A percentile compares a stretch with the other conserved stretches of the same genome.
Evolutionary conservation across 257 asterid genomes (phyloP).

Genomic region (Echium plantagineum): DNA sequence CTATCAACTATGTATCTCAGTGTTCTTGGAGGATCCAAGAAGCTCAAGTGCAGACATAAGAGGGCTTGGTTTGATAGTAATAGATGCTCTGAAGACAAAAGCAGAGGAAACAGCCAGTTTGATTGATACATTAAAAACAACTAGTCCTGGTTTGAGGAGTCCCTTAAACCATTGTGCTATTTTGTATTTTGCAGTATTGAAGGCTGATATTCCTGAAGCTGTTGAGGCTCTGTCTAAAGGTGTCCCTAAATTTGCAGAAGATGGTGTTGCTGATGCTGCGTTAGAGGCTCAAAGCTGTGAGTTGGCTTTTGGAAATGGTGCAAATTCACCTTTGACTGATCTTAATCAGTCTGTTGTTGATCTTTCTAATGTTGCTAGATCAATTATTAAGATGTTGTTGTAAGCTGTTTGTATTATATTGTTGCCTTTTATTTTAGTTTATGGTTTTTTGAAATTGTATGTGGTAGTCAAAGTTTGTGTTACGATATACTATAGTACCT

Average conservation of each 20-base stretch:
- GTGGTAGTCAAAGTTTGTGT: too few species aligned
- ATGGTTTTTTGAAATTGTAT: too few species aligned
- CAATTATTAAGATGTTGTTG: constrained; percentile 6
- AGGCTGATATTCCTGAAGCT: constrained; percentile 12
- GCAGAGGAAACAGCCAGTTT: background rate
- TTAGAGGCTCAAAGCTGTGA: constrained; percentile 16
- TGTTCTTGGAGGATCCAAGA: constrained; percentile 1
- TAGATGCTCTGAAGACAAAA: constrained; percentile 12
- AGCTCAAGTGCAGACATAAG: constrained; percentile 5
- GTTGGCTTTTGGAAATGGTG: constrained; percentile 11
- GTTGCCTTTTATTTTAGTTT: too few species aligned
- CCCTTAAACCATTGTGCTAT: constrained; percentile 7
- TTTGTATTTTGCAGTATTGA: constrained; percentile 3
- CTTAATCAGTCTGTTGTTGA: constrained; percentile 8
- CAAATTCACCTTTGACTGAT: constrained; percentile 10
- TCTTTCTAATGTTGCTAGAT: constrained; percentile 7
- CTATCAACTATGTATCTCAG: constrained; percentile 6
- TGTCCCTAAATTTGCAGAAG: constrained; percentile 22
- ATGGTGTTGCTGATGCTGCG: constrained; percentile 13
- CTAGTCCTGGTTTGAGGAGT: background rate
- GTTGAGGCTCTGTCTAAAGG: constrained; percentile 23
- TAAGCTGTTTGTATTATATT: background rate
- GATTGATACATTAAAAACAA: constrained; percentile 3
- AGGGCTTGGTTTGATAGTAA: constrained; percentile 12
- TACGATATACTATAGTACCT: too few species aligned